phyloP scores from a whole-genome alignment of 2,329 filamentous ascomycete species.

The Magnaporthiopsis rhizophila region DNA sequence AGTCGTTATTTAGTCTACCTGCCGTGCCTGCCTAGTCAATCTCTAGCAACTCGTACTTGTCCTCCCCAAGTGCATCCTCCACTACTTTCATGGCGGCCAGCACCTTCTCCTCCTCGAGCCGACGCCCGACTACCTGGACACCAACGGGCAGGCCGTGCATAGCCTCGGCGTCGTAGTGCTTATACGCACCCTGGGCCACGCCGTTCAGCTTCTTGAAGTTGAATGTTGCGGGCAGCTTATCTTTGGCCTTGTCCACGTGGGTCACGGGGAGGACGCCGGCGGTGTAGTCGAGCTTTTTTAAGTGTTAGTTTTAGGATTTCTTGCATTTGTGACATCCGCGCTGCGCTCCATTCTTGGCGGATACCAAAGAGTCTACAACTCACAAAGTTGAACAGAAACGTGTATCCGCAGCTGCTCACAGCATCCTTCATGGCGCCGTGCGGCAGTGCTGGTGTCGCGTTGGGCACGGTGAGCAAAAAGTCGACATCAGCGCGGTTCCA shows the following conservation, averaged over 20 bases:
- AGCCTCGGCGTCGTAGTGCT: conserved; percentile 69
- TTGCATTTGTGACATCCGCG: too few species aligned
- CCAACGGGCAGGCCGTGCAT: conserved; percentile 88
- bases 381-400: conserved; percentile 84
- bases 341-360: neutral
- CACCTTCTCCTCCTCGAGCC: conserved; percentile 83
- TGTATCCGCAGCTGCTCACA: conserved; percentile 83
- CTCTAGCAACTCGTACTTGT: conserved; percentile 44
- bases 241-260: conserved; percentile 64
- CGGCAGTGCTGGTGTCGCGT: conserved; percentile 82
- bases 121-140: conserved; percentile 72
- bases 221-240: conserved; percentile 56
- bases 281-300: conserved; percentile 64
- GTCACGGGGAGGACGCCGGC: conserved; percentile 78
- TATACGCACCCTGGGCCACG: conserved; percentile 75
- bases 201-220: conserved; percentile 62
- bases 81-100: conserved; percentile 71
- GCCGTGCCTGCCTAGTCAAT: conserved; percentile 27
- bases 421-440: conserved; percentile 82
- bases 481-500: conserved; percentile 69
- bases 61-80: conserved; percentile 61
- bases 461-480: conserved; percentile 74
- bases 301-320: neutral
- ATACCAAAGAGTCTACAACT: conserved; percentile 20
- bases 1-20: neutral